phyloP scores from a whole-genome alignment of 2,329 filamentous ascomycete genomes.

The Clonostachys rhizophaga region DNA sequence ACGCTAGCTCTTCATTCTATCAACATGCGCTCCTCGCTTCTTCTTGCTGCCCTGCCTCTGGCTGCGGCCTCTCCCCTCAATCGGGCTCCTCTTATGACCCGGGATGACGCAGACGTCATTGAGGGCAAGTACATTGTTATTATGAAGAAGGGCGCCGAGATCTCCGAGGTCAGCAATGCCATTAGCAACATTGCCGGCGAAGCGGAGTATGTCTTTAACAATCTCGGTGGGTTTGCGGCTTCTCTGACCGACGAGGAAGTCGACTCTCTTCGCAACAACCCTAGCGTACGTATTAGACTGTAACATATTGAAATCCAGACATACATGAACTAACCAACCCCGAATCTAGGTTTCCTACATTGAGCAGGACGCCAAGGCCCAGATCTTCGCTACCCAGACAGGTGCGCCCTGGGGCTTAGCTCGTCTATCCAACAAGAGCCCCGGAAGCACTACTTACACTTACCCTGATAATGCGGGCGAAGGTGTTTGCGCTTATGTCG shows the following conservation, averaged over 20 bases:
- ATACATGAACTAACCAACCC: too few species aligned
- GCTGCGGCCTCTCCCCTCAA: slow-evolving; percentile 17
- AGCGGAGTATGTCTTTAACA: slow-evolving; percentile 26
- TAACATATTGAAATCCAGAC: too few species aligned
- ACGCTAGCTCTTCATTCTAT: background rate
- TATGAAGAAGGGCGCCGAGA: slow-evolving; percentile 13
- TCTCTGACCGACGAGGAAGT: slow-evolving; percentile 8
- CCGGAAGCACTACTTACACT: slow-evolving; percentile 14
- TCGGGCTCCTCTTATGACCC: too few species aligned
- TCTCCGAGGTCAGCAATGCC: slow-evolving; percentile 24
- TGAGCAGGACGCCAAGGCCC: slow-evolving; percentile 24
- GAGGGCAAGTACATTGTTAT: slow-evolving; percentile 4
- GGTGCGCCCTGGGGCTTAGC: slow-evolving; percentile 28
- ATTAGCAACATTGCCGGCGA: slow-evolving; percentile 16
- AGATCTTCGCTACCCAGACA: slow-evolving; percentile 23
- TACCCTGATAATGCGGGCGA: slow-evolving; percentile 23
- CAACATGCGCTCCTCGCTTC: slow-evolving; percentile 22
- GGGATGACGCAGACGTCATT: slow-evolving; percentile 7
- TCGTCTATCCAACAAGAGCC: slow-evolving; percentile 18
- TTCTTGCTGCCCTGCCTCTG: slow-evolving; percentile 23
- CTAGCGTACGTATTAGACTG: slow-evolving; percentile 3
- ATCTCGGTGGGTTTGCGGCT: slow-evolving; percentile 9
- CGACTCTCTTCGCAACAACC: slow-evolving; percentile 8
- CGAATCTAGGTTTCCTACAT: slow-evolving; percentile 19
- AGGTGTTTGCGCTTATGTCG: slow-evolving; percentile 29